Percentiles rank a stretch among this genome's conserved stretches.
Conservation (phyloP, 192 early-diverging fungal species). For the Rhizophagus clarus region DNA sequence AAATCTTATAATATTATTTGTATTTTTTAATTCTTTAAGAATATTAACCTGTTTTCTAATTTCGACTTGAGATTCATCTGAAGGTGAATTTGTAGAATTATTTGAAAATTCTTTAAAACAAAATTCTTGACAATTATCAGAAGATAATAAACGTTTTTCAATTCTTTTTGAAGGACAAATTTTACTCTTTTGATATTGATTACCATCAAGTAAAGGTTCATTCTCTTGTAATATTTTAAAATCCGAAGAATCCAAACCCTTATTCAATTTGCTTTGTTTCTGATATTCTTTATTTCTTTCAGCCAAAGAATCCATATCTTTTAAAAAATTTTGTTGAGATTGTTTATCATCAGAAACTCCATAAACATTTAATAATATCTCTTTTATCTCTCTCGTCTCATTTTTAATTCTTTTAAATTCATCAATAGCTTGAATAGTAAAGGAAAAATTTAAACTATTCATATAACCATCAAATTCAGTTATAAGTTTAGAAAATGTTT, state of each 20-base stretch:
- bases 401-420: background rate
- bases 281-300: background rate
- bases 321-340: background rate
- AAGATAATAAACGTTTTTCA: too few relatives aligned
- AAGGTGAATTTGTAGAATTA: too few relatives aligned
- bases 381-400: background rate
- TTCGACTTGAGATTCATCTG: background rate
- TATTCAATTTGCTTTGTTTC: background rate
- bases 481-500: background rate
- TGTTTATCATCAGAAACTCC: background rate
- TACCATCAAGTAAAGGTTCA: too few relatives aligned
- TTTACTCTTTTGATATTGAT: too few relatives aligned
- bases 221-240: too few relatives aligned
- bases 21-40: constrained; percentile 18
- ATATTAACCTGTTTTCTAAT: background rate
- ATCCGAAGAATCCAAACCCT: background rate
- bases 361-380: background rate
- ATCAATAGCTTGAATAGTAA: background rate
- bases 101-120: too few relatives aligned
- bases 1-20: constrained; percentile 10
- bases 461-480: background rate
- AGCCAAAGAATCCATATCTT: background rate
- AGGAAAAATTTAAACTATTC: background rate
- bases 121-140: too few relatives aligned
- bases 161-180: too few relatives aligned